A percentile compares a stretch with the other conserved stretches of the same genome.
phyloP scores from a whole-genome alignment of 148 eudicot genomes.

The Nepenthes mirabilis region DNA sequence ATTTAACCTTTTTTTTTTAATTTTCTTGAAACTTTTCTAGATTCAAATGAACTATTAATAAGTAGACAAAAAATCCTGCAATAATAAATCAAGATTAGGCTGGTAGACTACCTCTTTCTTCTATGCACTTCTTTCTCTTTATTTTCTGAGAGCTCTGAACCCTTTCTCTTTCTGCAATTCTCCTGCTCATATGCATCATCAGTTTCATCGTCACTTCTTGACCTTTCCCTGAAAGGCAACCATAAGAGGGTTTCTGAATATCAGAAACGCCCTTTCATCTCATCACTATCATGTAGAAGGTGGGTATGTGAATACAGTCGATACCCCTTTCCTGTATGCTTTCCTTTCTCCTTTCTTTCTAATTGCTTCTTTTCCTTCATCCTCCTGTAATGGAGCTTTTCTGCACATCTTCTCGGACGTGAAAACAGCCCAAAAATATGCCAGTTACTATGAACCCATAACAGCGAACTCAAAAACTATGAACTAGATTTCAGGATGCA shows the following conservation, averaged over 20 bases:
- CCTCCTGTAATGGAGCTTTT: slow-evolving; percentile 62
- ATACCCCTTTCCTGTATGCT: slow-evolving; percentile 40
- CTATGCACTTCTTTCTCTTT: slow-evolving; percentile 7
- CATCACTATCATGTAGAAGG: neutral
- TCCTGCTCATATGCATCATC: slow-evolving; percentile 10
- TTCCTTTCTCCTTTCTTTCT: slow-evolving; percentile 28
- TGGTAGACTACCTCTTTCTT: slow-evolving; percentile 11
- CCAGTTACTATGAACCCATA: neutral
- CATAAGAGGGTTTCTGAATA: neutral
- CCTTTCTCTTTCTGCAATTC: slow-evolving; percentile 4
- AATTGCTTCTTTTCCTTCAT: slow-evolving; percentile 41
- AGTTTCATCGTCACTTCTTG: slow-evolving; percentile 7
- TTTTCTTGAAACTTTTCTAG: no score
- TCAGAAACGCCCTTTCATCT: neutral
- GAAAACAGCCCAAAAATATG: slow-evolving; percentile 1
- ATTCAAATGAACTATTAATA: no score
- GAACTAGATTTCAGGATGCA: no score
- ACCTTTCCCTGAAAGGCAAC: slow-evolving; percentile 9
- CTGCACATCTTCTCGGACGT: slow-evolving; percentile 49
- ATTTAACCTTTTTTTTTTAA: no score
- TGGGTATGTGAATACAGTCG: neutral
- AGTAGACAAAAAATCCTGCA: no score
- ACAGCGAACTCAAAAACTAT: no score
- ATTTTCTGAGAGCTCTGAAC: slow-evolving; percentile 7
- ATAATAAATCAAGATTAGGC: neutral